A percentile compares a stretch with the other conserved stretches of the same genome.
These are phyloP conservation scores for Boletellus emodensis DNA, from an alignment of 768 basidiomycete genomes.

Conservation along the genomic window DNA sequence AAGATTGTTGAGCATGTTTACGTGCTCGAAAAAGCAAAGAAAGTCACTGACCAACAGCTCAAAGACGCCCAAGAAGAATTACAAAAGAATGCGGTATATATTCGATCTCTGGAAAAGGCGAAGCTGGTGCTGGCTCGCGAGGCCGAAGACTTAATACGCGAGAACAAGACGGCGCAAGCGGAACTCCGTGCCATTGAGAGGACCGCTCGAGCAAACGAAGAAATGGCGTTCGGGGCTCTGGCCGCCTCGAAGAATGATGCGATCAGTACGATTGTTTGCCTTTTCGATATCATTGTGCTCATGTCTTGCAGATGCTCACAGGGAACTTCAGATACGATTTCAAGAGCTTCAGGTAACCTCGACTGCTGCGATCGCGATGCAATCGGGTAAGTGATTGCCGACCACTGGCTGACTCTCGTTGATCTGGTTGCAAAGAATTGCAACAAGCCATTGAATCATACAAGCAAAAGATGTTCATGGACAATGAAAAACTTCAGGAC, in stretches of 20 bases:
- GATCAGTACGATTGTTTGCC: constrained; percentile 40
- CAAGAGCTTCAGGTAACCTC: constrained; percentile 63
- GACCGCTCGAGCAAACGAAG: constrained; percentile 56
- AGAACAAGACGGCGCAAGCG: constrained; percentile 66
- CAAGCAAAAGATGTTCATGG: constrained; percentile 57
- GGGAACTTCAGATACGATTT: constrained; percentile 53
- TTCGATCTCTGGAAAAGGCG: constrained; percentile 83
- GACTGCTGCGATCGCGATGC: constrained; percentile 55
- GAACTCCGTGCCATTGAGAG: constrained; percentile 70
- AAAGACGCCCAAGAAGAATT: constrained; percentile 77
- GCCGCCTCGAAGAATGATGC: constrained; percentile 55
- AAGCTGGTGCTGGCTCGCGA: constrained; percentile 71
- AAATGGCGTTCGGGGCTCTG: constrained; percentile 51
- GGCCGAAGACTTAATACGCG: constrained; percentile 74
- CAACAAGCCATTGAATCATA: constrained; percentile 62
- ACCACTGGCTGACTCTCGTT: background rate
- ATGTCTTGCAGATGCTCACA: constrained; percentile 46
- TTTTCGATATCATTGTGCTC: background rate
- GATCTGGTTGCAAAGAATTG: constrained; percentile 41
- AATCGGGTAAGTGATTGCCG: constrained; percentile 42
- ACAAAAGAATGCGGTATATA: constrained; percentile 66
- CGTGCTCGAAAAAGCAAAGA: constrained; percentile 93
- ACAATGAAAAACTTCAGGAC: constrained; percentile 58
- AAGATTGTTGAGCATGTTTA: constrained; percentile 99
- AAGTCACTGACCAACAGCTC: constrained; percentile 88